Evolutionary conservation across 2,329 filamentous ascomycete genomes (phyloP), one percentile per base, ranked within the genome.

Genomic region (Colletotrichum sp.): DNA sequence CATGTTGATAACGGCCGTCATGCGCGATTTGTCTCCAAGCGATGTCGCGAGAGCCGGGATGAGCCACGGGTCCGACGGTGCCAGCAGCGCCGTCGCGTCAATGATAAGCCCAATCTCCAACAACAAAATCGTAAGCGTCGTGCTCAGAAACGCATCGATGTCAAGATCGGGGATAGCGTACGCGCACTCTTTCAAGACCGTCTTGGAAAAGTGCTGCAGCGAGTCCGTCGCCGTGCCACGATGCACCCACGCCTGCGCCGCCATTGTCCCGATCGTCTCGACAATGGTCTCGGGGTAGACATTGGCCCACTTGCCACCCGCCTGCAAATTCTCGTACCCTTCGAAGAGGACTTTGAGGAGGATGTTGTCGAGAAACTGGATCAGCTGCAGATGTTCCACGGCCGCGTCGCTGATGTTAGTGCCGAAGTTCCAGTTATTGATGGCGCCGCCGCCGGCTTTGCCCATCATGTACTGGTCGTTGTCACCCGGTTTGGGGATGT

Each of bases 181-280:
- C 4, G 77, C 75, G 81, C 84, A 86, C 15, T 75, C 55, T 8
- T 61, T 68, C 49, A 80, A 75, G 0, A 83, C 59, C 3, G 68
- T 62, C 69, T 82, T 79, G 8, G 72, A 29, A 79, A 83, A 86
- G 79, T 85, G 84, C 75, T 81, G 79, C 61, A 86, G 80, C 11
- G 81, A 80, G 76, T 85, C 82, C 5, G 82, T 80, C 25, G 83
- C 80, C 8, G 83, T 83, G 30, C 78, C 69, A 16, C 83, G 81
- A 73, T 85, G 84, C n/a, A 86, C 79, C n/a, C 84, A 79, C 19
- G 81, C 78, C 78, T 86, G 85, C 4, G 83, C 84, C 0, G 81
- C 78, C 66, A 84, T 81, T 61, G 82, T 78, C 64, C 81, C 82
- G 39, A 86, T 79, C 4, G 81, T 82, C 68, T 81, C 77, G 63